Evolutionary conservation across 2,329 filamentous ascomycete genomes (phyloP).

Genomic region (Ophiostoma novo-ulmi): DNA sequence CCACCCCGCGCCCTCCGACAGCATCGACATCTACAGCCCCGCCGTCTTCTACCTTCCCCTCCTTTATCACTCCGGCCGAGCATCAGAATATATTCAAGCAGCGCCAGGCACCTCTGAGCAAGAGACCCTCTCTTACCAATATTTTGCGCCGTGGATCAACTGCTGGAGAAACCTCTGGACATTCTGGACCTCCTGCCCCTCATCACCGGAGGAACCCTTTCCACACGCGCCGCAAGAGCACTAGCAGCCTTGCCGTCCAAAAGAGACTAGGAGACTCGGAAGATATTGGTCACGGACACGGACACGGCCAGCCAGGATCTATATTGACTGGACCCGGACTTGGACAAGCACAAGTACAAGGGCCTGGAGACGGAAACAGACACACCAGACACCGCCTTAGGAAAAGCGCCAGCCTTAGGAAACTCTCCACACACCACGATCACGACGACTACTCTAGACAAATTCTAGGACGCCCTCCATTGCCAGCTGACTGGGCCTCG

Average conservation of each 20-base stretch:
- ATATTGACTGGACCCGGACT: neutral
- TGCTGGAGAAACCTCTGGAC: neutral
- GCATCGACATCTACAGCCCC: neutral
- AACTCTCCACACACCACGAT: neutral
- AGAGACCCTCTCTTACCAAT: constrained; percentile 3
- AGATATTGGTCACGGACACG: neutral
- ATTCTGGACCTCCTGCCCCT: neutral
- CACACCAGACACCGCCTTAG: neutral
- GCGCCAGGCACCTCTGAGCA: neutral
- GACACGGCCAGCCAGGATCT: neutral
- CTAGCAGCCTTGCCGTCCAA: neutral
- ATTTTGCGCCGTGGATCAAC: constrained; percentile 5
- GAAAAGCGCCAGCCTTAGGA: neutral
- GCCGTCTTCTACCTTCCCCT: neutral
- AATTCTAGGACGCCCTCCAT: neutral
- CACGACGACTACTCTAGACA: neutral
- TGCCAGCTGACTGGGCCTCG: constrained; percentile 8
- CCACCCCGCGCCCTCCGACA: neutral
- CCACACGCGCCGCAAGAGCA: constrained; percentile 5
- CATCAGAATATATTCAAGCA: neutral
- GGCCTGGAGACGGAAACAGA: neutral
- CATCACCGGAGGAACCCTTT: neutral
- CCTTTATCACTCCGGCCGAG: neutral
- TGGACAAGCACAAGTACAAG: neutral
- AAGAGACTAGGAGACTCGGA: neutral